These are phyloP conservation scores for Gyromitra esculenta DNA, from an alignment of 2,329 filamentous ascomycete species.

Conservation along the genomic window DNA sequence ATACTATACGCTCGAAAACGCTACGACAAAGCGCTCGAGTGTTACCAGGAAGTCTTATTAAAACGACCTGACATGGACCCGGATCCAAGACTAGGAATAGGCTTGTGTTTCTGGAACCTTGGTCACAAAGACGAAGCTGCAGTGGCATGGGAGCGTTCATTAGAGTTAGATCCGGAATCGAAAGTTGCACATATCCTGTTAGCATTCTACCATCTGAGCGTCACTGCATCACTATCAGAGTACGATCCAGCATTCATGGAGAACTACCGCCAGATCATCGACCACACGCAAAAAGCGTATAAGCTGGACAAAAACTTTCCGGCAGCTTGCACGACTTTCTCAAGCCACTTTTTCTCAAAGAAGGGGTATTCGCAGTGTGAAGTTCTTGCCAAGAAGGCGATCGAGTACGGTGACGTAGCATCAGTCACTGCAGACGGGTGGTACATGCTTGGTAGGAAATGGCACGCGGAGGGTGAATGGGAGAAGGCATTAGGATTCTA, in stretches of 20 bases:
- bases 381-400: slow-evolving; percentile 86
- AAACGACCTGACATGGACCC: slow-evolving; percentile 92
- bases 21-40: slow-evolving; percentile 81
- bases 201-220: slow-evolving; percentile 87
- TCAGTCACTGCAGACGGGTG: slow-evolving; percentile 96
- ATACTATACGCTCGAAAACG: slow-evolving; percentile 86
- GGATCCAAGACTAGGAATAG: slow-evolving; percentile 94
- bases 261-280: slow-evolving; percentile 92
- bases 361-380: slow-evolving; percentile 85
- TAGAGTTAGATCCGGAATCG: slow-evolving; percentile 80
- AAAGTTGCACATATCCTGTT: slow-evolving; percentile 91
- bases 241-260: slow-evolving; percentile 84
- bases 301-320: slow-evolving; percentile 92
- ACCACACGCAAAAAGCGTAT: slow-evolving; percentile 92
- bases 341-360: slow-evolving; percentile 85
- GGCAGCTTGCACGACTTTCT: slow-evolving; percentile 88
- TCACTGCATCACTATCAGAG: slow-evolving; percentile 81
- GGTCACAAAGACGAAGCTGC: slow-evolving; percentile 94
- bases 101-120: slow-evolving; percentile 96
- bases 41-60: slow-evolving; percentile 86
- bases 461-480: slow-evolving; percentile 81
- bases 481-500: slow-evolving; percentile 86
- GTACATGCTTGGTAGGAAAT: slow-evolving; percentile 92
- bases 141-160: slow-evolving; percentile 84
- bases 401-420: slow-evolving; percentile 95